Evolutionary conservation across 306 rosid genomes (phyloP).

Genomic region (Vicia sativa): DNA sequence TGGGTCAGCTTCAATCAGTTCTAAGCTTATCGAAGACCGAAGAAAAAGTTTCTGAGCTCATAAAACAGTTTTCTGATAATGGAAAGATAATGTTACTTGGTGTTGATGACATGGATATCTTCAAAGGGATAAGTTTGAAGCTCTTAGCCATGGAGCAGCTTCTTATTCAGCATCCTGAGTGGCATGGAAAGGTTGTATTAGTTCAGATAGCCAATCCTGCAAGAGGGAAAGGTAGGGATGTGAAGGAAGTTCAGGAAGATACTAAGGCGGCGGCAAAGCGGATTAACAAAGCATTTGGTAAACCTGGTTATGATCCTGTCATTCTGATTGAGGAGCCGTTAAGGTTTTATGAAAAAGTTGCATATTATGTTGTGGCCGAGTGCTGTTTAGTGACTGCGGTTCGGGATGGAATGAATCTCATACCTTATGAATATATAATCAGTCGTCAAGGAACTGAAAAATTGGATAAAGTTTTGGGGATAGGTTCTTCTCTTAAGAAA

Average conservation of each 20-base stretch:
- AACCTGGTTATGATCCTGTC: slow-evolving; percentile 79
- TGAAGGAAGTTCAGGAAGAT: slow-evolving; percentile 73
- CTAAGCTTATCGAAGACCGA: slow-evolving; percentile 61
- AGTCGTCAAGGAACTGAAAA: slow-evolving; percentile 72
- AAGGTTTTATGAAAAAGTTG: slow-evolving; percentile 72
- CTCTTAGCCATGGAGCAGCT: slow-evolving; percentile 88
- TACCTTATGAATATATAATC: slow-evolving; percentile 79
- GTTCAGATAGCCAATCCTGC: slow-evolving; percentile 94
- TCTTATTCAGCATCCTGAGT: slow-evolving; percentile 71
- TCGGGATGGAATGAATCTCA: slow-evolving; percentile 89
- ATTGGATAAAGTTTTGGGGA: slow-evolving; percentile 61
- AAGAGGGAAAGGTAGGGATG: slow-evolving; percentile 75
- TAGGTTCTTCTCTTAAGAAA: slow-evolving; percentile 49
- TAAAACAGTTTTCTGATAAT: slow-evolving; percentile 45
- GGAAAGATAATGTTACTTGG: slow-evolving; percentile 53
- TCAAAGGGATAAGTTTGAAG: slow-evolving; percentile 83
- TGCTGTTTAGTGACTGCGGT: slow-evolving; percentile 90
- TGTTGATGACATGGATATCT: slow-evolving; percentile 92
- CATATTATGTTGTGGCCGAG: slow-evolving; percentile 79
- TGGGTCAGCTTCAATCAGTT: slow-evolving; percentile 80
- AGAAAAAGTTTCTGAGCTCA: slow-evolving; percentile 47
- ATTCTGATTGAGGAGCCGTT: slow-evolving; percentile 77
- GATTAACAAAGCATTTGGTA: slow-evolving; percentile 66
- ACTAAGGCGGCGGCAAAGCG: slow-evolving; percentile 57
- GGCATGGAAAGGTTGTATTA: slow-evolving; percentile 64